phyloP scores from a whole-genome alignment of 176 grass and related monocot species.

The Triticum dicoccoides region DNA sequence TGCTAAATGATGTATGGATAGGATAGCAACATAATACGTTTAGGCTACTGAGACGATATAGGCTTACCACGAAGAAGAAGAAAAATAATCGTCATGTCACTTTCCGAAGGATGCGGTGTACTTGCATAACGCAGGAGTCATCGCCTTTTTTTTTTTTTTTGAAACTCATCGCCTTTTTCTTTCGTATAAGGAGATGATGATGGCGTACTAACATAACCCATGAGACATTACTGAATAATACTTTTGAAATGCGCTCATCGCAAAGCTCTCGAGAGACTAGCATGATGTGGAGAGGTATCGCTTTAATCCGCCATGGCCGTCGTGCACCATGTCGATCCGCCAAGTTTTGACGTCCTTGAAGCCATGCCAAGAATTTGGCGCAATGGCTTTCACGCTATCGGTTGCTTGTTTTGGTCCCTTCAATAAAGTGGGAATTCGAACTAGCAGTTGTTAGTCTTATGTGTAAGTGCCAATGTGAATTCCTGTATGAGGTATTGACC shows the following conservation, averaged over 20 bases:
- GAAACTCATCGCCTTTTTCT: no score
- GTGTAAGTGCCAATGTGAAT: background rate
- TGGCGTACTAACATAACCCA: no score
- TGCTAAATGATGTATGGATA: background rate
- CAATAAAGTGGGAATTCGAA: background rate
- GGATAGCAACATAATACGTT: background rate
- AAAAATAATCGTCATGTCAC: background rate
- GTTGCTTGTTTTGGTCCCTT: background rate
- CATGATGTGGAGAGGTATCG: no score
- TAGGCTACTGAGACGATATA: background rate
- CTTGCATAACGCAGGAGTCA: background rate
- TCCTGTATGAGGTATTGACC: background rate
- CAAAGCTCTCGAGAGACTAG: no score
- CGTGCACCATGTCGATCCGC: no score
- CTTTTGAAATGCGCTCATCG: no score
- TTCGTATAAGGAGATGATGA: no score
- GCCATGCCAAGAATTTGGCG: no score
- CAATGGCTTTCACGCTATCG: background rate
- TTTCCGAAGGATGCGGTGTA: slow-evolving; percentile 10
- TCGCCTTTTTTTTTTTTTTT: no score
- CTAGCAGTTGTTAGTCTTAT: background rate
- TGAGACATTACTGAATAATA: no score
- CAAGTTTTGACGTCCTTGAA: no score
- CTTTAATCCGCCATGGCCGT: no score
- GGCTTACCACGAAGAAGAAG: background rate